phyloP scores from a whole-genome alignment of 345 rosid genomes.

The Heritiera fomes region DNA sequence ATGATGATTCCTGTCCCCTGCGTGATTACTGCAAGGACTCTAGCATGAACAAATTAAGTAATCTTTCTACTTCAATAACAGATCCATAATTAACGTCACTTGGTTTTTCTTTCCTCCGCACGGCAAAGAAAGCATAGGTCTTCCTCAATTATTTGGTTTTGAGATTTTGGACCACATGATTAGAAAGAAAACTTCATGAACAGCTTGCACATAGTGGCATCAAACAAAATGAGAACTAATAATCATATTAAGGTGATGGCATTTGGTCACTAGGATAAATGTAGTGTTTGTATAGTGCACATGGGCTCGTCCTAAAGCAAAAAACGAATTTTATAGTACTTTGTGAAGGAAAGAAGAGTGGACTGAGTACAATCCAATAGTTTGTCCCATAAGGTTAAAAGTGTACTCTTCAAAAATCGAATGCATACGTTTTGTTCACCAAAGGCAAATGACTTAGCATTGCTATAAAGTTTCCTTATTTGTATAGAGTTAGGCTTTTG shows the following conservation, averaged over 20 bases:
- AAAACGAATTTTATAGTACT: background rate
- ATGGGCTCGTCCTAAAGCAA: background rate
- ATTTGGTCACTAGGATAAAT: background rate
- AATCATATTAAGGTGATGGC: slow-evolving; percentile 3
- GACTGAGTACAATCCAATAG: slow-evolving; percentile 11
- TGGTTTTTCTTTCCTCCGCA: background rate
- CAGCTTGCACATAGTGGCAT: background rate
- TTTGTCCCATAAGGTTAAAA: slow-evolving; percentile 8
- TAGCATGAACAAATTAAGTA: slow-evolving; percentile 17
- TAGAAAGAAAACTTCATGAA: slow-evolving; percentile 9
- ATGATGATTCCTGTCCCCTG: slow-evolving; percentile 45
- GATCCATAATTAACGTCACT: background rate
- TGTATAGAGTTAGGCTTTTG: slow-evolving; percentile 15
- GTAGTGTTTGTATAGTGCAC: slow-evolving; percentile 2
- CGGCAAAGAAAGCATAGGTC: background rate
- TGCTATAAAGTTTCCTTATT: slow-evolving; percentile 13
- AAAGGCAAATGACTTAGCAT: slow-evolving; percentile 5
- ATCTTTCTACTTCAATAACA: slow-evolving; percentile 12
- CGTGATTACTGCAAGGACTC: slow-evolving; percentile 29
- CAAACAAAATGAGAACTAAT: slow-evolving; percentile 1
- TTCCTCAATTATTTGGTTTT: background rate
- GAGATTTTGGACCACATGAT: slow-evolving; percentile 1
- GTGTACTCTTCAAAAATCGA: slow-evolving; percentile 1
- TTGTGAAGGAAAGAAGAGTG: slow-evolving; percentile 10
- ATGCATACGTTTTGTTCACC: slow-evolving; percentile 6